Conservation (phyloP, 208 protist species). For the Angomonas ambiguus region DNA sequence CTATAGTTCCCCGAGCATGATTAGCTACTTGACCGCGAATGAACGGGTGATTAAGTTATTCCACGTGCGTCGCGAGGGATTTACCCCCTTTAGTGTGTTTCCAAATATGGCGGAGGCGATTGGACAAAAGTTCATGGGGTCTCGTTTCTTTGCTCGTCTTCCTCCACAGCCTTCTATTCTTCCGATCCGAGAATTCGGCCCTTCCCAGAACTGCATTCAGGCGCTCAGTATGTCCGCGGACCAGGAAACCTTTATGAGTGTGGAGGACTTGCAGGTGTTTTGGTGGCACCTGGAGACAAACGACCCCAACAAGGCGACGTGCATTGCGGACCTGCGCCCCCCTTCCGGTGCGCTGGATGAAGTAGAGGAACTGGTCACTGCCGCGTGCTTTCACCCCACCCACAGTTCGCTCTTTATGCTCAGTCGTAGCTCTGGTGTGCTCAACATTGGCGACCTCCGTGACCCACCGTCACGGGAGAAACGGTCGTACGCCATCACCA, state of each 20-base stretch:
- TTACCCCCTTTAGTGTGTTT: slow-evolving; percentile 71
- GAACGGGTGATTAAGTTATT: slow-evolving; percentile 86
- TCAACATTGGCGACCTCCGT: slow-evolving; percentile 84
- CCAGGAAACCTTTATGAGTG: slow-evolving; percentile 78
- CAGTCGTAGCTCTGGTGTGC: slow-evolving; percentile 70
- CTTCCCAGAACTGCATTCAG: slow-evolving; percentile 63
- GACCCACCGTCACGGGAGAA: slow-evolving; percentile 58
- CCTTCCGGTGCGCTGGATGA: slow-evolving; percentile 66
- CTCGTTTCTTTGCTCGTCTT: slow-evolving; percentile 66
- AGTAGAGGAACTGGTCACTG: slow-evolving; percentile 76
- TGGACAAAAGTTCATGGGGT: slow-evolving; percentile 34
- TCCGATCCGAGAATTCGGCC: slow-evolving; percentile 77
- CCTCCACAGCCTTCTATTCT: slow-evolving; percentile 51
- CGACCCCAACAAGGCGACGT: slow-evolving; percentile 61
- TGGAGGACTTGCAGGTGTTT: slow-evolving; percentile 86
- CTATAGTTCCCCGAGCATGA: slow-evolving; percentile 67
- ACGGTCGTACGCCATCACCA: slow-evolving; percentile 64
- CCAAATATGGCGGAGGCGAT: slow-evolving; percentile 60
- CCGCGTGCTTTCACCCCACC: slow-evolving; percentile 72
- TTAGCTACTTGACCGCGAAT: slow-evolving; percentile 85
- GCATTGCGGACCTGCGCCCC: slow-evolving; percentile 67
- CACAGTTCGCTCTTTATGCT: slow-evolving; percentile 83
- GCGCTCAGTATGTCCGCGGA: slow-evolving; percentile 70
- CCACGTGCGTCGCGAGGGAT: slow-evolving; percentile 74
- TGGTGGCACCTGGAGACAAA: slow-evolving; percentile 82